A percentile compares a stretch with the other conserved stretches of the same genome.
Evolutionary conservation across 164 flowering plant genomes (phyloP).

Genomic region (Vitis riparia): DNA sequence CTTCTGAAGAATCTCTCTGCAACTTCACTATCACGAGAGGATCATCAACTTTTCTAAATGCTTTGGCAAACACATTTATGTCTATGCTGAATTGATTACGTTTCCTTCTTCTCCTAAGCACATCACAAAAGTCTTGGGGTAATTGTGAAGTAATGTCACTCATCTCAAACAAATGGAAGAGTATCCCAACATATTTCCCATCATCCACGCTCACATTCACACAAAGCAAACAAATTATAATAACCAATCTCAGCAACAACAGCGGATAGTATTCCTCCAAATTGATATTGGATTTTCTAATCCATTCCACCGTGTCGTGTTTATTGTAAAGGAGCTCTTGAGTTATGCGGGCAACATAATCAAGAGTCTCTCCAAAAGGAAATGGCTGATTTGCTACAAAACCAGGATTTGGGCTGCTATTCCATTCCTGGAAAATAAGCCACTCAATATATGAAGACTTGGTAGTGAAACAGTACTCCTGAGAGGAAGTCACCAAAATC

Average conservation of each 20-base stretch:
- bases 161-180: slow-evolving; percentile 18
- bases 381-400: background rate
- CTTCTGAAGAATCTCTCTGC: background rate
- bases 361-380: background rate
- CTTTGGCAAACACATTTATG: slow-evolving; percentile 37
- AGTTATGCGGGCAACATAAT: slow-evolving; percentile 17
- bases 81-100: background rate
- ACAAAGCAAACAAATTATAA: slow-evolving; percentile 35
- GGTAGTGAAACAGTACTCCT: slow-evolving; percentile 33
- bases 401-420: background rate
- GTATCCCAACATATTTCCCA: slow-evolving; percentile 13
- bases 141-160: slow-evolving; percentile 27
- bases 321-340: slow-evolving; percentile 21
- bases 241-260: slow-evolving; percentile 46
- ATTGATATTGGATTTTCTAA: slow-evolving; percentile 20
- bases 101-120: slow-evolving; percentile 16
- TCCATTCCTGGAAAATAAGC: slow-evolving; percentile 29
- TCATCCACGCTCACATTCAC: slow-evolving; percentile 21
- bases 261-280: slow-evolving; percentile 25
- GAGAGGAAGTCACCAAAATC: slow-evolving; percentile 32
- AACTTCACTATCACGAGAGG: slow-evolving; percentile 52
- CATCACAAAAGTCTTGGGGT: slow-evolving; percentile 39
- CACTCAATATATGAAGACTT: slow-evolving; percentile 49
- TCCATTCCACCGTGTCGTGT: slow-evolving; percentile 40
- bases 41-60: slow-evolving; percentile 45